Base-by-base conservation (phyloP, 768 basidiomycete genomes). In the Suillus subluteus region DNA sequence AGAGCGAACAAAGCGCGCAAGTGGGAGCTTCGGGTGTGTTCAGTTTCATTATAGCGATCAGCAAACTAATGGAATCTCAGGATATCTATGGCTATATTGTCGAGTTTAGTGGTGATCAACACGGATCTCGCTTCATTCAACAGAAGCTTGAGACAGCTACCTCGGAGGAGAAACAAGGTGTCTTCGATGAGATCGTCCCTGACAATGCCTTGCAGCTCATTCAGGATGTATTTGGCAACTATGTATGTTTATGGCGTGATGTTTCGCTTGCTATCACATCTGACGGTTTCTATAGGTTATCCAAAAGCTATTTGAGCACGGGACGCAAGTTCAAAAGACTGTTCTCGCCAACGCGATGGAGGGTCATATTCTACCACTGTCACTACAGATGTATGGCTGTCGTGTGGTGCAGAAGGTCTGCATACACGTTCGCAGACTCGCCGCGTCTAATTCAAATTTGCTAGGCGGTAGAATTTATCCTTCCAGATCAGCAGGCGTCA, bases 71-170 rank as follows among this genome's bases (percentile, higher is more conserved):
- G 21, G 58, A 6, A 30, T 59, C 23, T 13, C 71, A 98, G 97
- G 95, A 97, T 72, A 90, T 99, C 68, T 83, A 84, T 55, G 94
- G 94, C 9, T 86, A 92, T 75, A 78, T 97, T 64, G 90, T 93
- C 48, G 97, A 98, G 77, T 99, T 99, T 76, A 91, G 93, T 66
- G 87, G 88, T 16, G 97, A 99, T 78, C 96, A 98, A 74, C 92
- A 96, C 69, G 97, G 96, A n/a, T 98, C 96, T n/a, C 88, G 97
- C 11, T 95, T 98, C 78, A 96, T 99, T 67, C 97, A 99, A 75
- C 89, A 92, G 71, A 91, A 91, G 73, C 82, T 98, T 50, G 90
- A 92, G 75, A 81, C 79, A 2, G 91, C 94, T 6, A 83, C 87
- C n/a, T 82, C 83, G 46, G 94, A 94, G 66, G 95, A 95, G 72